Conservation (phyloP, 2,329 filamentous ascomycete species). For the Eutypella sp. region DNA sequence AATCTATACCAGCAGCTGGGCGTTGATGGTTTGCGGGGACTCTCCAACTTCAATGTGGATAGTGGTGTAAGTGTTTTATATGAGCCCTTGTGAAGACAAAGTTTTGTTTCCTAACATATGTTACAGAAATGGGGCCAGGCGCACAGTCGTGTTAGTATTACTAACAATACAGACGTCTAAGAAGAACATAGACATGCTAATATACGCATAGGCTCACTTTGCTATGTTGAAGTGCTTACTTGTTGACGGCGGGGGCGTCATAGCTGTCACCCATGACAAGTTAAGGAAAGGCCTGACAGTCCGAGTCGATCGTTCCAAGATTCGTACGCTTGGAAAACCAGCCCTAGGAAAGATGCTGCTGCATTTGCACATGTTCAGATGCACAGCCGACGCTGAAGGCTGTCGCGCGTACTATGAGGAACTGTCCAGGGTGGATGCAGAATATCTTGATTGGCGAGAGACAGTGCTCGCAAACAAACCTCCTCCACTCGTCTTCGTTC, state of each 20-base stretch:
- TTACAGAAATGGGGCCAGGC: slow-evolving; percentile 39
- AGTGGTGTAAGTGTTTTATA: slow-evolving; percentile 22
- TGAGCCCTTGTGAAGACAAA: not conserved
- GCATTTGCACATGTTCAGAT: slow-evolving; percentile 57
- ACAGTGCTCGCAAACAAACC: slow-evolving; percentile 53
- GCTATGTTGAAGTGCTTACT: slow-evolving; percentile 58
- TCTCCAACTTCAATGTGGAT: slow-evolving; percentile 33
- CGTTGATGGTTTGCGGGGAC: slow-evolving; percentile 34
- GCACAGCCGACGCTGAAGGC: slow-evolving; percentile 50
- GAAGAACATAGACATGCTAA: not conserved
- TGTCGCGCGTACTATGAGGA: slow-evolving; percentile 54
- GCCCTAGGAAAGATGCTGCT: slow-evolving; percentile 55
- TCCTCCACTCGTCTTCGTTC: slow-evolving; percentile 57
- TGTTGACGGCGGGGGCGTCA: slow-evolving; percentile 45
- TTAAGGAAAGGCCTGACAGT: slow-evolving; percentile 45
- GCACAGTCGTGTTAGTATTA: slow-evolving; percentile 29
- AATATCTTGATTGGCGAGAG: slow-evolving; percentile 48
- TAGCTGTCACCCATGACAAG: slow-evolving; percentile 42
- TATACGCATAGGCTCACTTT: slow-evolving; percentile 50
- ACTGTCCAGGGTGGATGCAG: slow-evolving; percentile 49
- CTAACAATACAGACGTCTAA: not conserved
- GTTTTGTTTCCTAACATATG: slow-evolving; percentile 3
- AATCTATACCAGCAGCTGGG: slow-evolving; percentile 37
- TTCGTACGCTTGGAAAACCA: slow-evolving; percentile 49
- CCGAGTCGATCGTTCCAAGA: slow-evolving; percentile 52